Percentiles rank a stretch among this genome's conserved stretches.
Evolutionary conservation across 2,329 filamentous ascomycete species (phyloP).

Genomic region (Fusarium sp.): DNA sequence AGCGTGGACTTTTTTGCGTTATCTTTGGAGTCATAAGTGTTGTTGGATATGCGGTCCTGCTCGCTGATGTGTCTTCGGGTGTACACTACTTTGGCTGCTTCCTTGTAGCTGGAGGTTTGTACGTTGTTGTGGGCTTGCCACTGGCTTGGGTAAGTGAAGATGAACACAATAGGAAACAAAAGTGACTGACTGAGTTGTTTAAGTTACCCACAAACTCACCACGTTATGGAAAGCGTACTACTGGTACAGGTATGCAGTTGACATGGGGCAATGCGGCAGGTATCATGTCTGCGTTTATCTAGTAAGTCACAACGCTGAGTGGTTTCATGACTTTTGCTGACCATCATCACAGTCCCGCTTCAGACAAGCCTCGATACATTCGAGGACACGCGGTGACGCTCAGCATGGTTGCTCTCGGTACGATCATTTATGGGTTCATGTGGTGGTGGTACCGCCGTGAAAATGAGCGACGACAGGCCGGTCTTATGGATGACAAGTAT

Average conservation of each 20-base stretch:
- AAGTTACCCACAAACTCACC: slow-evolving; percentile 75
- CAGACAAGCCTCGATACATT: slow-evolving; percentile 68
- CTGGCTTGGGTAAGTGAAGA: slow-evolving; percentile 62
- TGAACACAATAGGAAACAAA: neutral
- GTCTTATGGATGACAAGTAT: slow-evolving; percentile 55
- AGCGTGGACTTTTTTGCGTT: slow-evolving; percentile 73
- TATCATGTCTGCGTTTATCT: slow-evolving; percentile 79
- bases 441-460: slow-evolving; percentile 63
- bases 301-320: slow-evolving; percentile 48
- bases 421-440: slow-evolving; percentile 65
- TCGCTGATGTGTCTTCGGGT: slow-evolving; percentile 69
- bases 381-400: slow-evolving; percentile 72
- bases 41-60: slow-evolving; percentile 75
- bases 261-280: slow-evolving; percentile 78
- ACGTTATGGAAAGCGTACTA: slow-evolving; percentile 80
- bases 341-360: slow-evolving; percentile 53
- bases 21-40: slow-evolving; percentile 73
- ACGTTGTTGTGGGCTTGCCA: slow-evolving; percentile 68
- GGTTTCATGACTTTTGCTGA: slow-evolving; percentile 9
- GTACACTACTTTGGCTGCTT: slow-evolving; percentile 82
- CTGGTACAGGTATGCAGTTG: slow-evolving; percentile 77
- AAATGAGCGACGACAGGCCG: slow-evolving; percentile 61
- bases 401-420: slow-evolving; percentile 67
- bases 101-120: slow-evolving; percentile 79
- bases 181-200: neutral